Evolutionary conservation across 331 rosid genomes (phyloP), one percentile per base, ranked within the genome.

Genomic region (Arachis monticola): DNA sequence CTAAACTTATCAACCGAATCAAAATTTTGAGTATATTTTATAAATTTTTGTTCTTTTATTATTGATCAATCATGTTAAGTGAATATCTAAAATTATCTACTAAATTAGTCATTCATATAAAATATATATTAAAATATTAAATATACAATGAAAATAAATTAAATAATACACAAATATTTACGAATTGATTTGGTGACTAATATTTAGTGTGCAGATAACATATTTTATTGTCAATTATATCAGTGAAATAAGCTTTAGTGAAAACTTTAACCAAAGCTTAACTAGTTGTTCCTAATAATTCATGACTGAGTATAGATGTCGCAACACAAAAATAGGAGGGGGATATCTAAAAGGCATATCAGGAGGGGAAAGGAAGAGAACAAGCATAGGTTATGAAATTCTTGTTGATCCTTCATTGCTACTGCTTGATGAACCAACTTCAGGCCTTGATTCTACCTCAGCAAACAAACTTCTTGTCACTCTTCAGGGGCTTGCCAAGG

Each of bases 311-410:
- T 68, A 64, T 79, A 94, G 99, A 86, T 84, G 99, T 76, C 96
- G 99, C 53, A 62, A 90, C 89, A 94, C 97, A 27, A 87, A 85
- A 89, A 74, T 94, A 60, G 93, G 89, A 47, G 98, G 97, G 35
- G 96, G 92, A 66, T 93, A 77, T 81, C 81, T 86, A 10, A 90
- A 88, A 80, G 98, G 96, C 70, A 86, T 94, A 73, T 94, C 97
- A 62, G 97, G 99, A 72, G 99, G 97, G 61, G 97, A 94, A 82
- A 87, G 97, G 74, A 94, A 92, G 80, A 88, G 99, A 83, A 94
- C 97, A 7, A 87, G 93, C 80, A 92, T 94, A 10, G 97, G 99
- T 53, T 90, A 86, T 76, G 97, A 94, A 89, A 88, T 90, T 87
- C 94, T 94, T 47, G 96, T 94, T 35, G 97, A 94, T 84, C 99